Conservation (phyloP, 495 filamentous ascomycete species). For the Penicillium chermesinum region DNA sequence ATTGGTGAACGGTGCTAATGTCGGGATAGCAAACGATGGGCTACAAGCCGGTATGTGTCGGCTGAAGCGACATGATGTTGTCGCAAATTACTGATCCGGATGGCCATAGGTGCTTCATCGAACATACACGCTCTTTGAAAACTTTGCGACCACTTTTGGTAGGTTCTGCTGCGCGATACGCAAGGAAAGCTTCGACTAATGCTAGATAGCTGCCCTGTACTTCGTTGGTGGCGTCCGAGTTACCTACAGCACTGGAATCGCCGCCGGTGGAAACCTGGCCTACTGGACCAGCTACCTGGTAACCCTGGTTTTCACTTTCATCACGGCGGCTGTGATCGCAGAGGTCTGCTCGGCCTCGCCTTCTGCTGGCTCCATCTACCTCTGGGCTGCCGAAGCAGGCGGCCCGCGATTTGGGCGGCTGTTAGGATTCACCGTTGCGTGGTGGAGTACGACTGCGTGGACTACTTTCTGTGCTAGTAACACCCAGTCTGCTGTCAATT, state of each 20-base stretch:
- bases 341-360: conserved; percentile 54
- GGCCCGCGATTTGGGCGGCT: conserved; percentile 48
- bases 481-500: conserved; percentile 50
- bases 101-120: conserved; percentile 38
- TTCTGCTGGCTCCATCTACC: conserved; percentile 52
- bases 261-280: conserved; percentile 50
- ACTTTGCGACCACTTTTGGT: conserved; percentile 54
- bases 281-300: conserved; percentile 57
- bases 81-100: conserved; percentile 1
- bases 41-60: conserved; percentile 41
- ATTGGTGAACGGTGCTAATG: conserved; percentile 13
- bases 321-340: conserved; percentile 52
- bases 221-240: conserved; percentile 53
- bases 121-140: conserved; percentile 48
- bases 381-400: conserved; percentile 54
- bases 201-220: conserved; percentile 45
- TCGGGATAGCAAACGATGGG: conserved; percentile 40
- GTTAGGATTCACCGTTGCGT: conserved; percentile 51
- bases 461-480: conserved; percentile 54
- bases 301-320: conserved; percentile 52
- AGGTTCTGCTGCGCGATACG: conserved; percentile 8
- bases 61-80: neutral
- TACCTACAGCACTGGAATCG: conserved; percentile 53
- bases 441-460: conserved; percentile 58
- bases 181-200: neutral